Percentiles rank a stretch among this genome's conserved stretches.
Conservation (phyloP, 768 basidiomycete species). For the Rossbeevera mucosa region DNA sequence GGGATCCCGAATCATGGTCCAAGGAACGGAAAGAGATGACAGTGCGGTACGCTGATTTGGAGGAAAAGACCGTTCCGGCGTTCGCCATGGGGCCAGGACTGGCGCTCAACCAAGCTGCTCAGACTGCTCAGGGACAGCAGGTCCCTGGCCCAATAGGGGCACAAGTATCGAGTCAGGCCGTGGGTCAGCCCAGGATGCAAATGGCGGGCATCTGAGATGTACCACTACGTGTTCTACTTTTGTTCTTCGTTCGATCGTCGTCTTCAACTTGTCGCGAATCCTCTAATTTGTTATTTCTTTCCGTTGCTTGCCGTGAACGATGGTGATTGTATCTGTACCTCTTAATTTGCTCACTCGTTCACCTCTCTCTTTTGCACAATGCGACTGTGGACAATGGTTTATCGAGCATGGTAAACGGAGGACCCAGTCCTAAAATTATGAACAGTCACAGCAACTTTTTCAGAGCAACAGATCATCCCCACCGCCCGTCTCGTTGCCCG, state of each 20-base stretch:
- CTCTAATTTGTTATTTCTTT: constrained; percentile 19
- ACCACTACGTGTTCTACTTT: constrained; percentile 4
- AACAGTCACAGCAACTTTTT: not conserved
- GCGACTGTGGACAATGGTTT: constrained; percentile 20
- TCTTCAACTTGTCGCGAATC: constrained; percentile 8
- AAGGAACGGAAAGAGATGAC: constrained; percentile 77
- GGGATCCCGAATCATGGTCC: constrained; percentile 77
- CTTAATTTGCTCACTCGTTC: constrained; percentile 30
- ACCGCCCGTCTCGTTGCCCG: constrained; percentile 20
- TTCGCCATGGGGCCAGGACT: constrained; percentile 52
- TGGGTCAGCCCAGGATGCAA: constrained; percentile 31
- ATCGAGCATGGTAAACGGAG: constrained; percentile 4
- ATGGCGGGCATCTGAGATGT: constrained; percentile 32
- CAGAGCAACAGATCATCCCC: constrained; percentile 43
- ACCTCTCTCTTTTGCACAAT: constrained; percentile 18
- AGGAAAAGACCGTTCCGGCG: constrained; percentile 65
- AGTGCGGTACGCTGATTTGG: constrained; percentile 67
- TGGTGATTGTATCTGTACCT: constrained; percentile 37
- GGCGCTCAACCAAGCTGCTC: constrained; percentile 33
- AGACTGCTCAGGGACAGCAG: constrained; percentile 37
- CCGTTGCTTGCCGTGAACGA: constrained; percentile 33
- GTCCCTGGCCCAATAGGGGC: constrained; percentile 31
- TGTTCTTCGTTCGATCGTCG: constrained; percentile 5
- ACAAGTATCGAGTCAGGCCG: constrained; percentile 23
- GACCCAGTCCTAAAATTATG: not conserved